Conservation (phyloP, 805 yeast genomes). For the Candida fluviatilis region DNA sequence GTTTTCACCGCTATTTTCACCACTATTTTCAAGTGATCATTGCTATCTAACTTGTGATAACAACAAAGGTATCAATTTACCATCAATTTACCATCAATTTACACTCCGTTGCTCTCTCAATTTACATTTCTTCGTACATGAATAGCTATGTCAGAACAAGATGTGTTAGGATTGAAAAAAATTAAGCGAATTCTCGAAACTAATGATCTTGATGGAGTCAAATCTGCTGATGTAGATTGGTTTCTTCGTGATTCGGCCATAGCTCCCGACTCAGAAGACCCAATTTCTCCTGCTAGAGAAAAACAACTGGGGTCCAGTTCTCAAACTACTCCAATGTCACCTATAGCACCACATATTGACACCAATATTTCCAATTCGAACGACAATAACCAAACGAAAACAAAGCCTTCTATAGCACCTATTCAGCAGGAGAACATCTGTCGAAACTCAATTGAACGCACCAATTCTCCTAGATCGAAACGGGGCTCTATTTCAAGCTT, state of each 20-base stretch:
- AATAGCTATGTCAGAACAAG: neutral
- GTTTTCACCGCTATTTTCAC: too few relatives aligned
- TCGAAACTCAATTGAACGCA: neutral
- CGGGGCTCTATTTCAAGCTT: constrained; percentile 16
- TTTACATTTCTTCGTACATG: too few relatives aligned
- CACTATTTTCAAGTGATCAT: too few relatives aligned
- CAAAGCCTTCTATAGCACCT: constrained; percentile 30
- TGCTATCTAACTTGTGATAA: too few relatives aligned
- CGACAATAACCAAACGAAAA: constrained; percentile 23
- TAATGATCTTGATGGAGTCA: constrained; percentile 25
- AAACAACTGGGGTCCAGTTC: neutral
- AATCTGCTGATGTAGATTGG: constrained; percentile 49
- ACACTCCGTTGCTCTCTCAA: too few relatives aligned
- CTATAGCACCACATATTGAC: constrained; percentile 17
- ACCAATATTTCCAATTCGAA: constrained; percentile 30
- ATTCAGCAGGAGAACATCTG: constrained; percentile 13
- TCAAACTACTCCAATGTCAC: too few relatives aligned
- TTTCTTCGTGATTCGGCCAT: constrained; percentile 37
- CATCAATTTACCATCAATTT: too few relatives aligned
- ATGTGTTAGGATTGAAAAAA: constrained; percentile 10
- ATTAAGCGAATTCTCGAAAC: constrained; percentile 20
- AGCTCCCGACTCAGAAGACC: neutral
- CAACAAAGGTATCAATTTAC: too few relatives aligned
- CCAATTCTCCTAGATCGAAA: constrained; percentile 4
- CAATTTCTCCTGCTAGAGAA: constrained; percentile 3